These are phyloP conservation scores for Leishmania arabica DNA, from an alignment of 208 protist species.

Conservation along the genomic window DNA sequence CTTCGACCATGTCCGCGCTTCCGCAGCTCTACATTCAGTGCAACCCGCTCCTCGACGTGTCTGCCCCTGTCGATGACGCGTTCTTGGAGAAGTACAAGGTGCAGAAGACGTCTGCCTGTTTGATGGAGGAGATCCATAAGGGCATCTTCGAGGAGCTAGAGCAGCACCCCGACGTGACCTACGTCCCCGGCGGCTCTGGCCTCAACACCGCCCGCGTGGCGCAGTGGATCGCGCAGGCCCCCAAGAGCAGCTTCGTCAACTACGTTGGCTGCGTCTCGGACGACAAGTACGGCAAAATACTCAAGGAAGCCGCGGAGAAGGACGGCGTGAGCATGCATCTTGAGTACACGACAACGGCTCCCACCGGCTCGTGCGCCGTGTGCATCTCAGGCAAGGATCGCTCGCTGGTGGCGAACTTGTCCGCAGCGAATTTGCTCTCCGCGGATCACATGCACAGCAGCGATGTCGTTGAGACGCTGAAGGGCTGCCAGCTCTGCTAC, in stretches of 20 bases:
- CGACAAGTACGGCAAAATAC: slow-evolving; percentile 93
- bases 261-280: slow-evolving; percentile 96
- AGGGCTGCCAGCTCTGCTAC: slow-evolving; percentile 82
- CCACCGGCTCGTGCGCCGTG: slow-evolving; percentile 98
- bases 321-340: slow-evolving; percentile 91
- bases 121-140: slow-evolving; percentile 94
- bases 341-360: slow-evolving; percentile 83
- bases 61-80: slow-evolving; percentile 87
- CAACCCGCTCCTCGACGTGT: slow-evolving; percentile 99
- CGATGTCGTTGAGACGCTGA: slow-evolving; percentile 24
- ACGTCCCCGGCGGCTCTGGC: slow-evolving; percentile 97
- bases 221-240: slow-evolving; percentile 90
- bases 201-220: slow-evolving; percentile 97
- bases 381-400: slow-evolving; percentile 95
- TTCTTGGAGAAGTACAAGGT: slow-evolving; percentile 95
- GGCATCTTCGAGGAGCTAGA: slow-evolving; percentile 92
- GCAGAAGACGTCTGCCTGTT: slow-evolving; percentile 86
- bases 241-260: slow-evolving; percentile 43
- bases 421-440: slow-evolving; percentile 96
- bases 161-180: slow-evolving; percentile 77
- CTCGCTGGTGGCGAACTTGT: slow-evolving; percentile 97
- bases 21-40: slow-evolving; percentile 85
- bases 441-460: slow-evolving; percentile 82
- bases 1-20: slow-evolving; percentile 20
- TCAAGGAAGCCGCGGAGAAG: slow-evolving; percentile 79